A percentile compares a stretch with the other conserved stretches of the same genome.
phyloP scores from a whole-genome alignment of 129 eudicot genomes.

The Pulicaria dysenterica region DNA sequence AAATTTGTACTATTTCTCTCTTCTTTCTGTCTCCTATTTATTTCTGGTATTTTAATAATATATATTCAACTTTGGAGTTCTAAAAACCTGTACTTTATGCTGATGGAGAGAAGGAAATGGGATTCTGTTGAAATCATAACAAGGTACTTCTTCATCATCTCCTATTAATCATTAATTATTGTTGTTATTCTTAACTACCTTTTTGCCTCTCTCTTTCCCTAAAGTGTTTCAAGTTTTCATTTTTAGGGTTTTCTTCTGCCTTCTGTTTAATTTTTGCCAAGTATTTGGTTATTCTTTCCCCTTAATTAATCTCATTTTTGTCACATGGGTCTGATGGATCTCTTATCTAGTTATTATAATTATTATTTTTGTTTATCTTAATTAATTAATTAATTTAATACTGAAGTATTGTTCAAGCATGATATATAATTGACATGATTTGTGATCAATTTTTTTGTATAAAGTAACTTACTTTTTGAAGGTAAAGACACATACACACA shows the following conservation, averaged over 20 bases:
- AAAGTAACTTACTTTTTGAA: slow-evolving; percentile 24
- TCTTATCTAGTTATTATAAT: background rate
- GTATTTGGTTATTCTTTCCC: background rate
- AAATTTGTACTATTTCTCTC: slow-evolving; percentile 6
- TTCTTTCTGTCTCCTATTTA: background rate
- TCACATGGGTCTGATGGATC: slow-evolving; percentile 16
- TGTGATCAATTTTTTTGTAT: slow-evolving; percentile 16
- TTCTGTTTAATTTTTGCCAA: background rate
- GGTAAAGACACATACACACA: slow-evolving; percentile 17
- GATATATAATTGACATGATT: background rate
- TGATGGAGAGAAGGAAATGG: slow-evolving; percentile 31
- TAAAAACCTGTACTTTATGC: slow-evolving; percentile 37
- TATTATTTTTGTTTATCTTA: no score
- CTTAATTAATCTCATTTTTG: background rate
- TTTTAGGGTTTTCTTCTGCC: slow-evolving; percentile 44
- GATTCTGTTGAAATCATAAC: slow-evolving; percentile 36
- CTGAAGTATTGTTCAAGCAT: background rate
- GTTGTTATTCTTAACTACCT: slow-evolving; percentile 19
- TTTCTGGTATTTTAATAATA: slow-evolving; percentile 19
- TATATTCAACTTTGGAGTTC: slow-evolving; percentile 34
- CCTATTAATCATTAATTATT: slow-evolving; percentile 24
- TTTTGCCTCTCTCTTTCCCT: slow-evolving; percentile 16
- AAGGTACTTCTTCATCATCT: slow-evolving; percentile 35
- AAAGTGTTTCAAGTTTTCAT: background rate
- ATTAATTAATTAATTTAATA: background rate